Evolutionary conservation across 2,329 filamentous ascomycete genomes (phyloP).

Genomic region (Xylariales sp.): DNA sequence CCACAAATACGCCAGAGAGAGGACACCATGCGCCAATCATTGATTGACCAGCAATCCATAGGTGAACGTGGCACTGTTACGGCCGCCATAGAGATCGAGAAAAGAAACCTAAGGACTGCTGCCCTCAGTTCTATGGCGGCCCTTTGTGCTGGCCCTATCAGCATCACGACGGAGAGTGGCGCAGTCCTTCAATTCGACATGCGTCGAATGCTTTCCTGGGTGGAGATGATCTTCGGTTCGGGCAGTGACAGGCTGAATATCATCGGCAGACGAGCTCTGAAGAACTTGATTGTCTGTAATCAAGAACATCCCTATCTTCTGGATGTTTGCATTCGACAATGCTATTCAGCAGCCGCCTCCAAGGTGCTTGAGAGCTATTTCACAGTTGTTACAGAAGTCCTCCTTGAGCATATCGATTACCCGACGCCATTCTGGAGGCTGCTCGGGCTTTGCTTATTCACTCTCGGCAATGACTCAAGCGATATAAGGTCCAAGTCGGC

Average conservation of each 20-base stretch:
- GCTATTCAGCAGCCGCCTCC: conserved; percentile 74
- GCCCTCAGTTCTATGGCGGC: conserved; percentile 94
- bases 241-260: conserved; percentile 87
- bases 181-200: conserved; percentile 89
- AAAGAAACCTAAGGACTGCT: conserved; percentile 82
- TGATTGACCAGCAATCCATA: conserved; percentile 73
- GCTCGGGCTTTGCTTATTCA: conserved; percentile 82
- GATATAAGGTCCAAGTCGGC: conserved; percentile 86
- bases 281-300: conserved; percentile 87
- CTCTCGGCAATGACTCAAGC: conserved; percentile 85
- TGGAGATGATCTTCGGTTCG: conserved; percentile 90
- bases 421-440: conserved; percentile 87
- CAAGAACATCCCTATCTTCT: conserved; percentile 79
- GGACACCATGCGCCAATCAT: conserved; percentile 79
- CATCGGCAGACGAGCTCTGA: conserved; percentile 82
- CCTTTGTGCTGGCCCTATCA: conserved; percentile 80
- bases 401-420: conserved; percentile 78
- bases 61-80: conserved; percentile 74
- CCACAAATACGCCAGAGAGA: conserved; percentile 75
- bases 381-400: conserved; percentile 80
- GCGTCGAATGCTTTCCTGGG: conserved; percentile 88
- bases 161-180: conserved; percentile 81
- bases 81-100: conserved; percentile 94
- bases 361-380: conserved; percentile 96
- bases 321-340: conserved; percentile 86